phyloP scores from a whole-genome alignment of 1,284 basidiomycete species.

The Flammula alnicola region DNA sequence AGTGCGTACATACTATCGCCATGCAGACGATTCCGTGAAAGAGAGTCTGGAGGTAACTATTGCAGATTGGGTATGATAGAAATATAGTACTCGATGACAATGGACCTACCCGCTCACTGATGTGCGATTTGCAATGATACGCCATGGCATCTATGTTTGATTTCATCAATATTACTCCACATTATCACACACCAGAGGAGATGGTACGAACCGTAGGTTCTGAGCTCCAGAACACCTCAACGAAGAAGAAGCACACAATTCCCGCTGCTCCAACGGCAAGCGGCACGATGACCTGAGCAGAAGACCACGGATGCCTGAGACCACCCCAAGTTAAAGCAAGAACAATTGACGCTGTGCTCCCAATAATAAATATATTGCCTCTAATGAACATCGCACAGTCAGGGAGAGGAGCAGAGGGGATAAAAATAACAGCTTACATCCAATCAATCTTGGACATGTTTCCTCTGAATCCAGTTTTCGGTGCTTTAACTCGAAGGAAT shows the following conservation, averaged over 20 bases:
- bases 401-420: not conserved
- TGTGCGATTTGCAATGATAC: too few species aligned
- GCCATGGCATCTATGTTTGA: not conserved
- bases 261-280: constrained; percentile 10
- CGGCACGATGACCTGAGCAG: constrained; percentile 7
- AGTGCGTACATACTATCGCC: constrained; percentile 3
- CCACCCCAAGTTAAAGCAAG: constrained; percentile 16
- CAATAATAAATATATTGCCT: constrained; percentile 13
- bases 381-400: not conserved
- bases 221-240: constrained; percentile 9
- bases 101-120: too few species aligned
- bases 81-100: too few species aligned
- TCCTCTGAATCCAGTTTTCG: constrained; percentile 6
- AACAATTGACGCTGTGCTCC: constrained; percentile 9
- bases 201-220: constrained; percentile 2
- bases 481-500: constrained; percentile 12
- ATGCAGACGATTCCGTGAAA: too few species aligned
- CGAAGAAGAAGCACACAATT: constrained; percentile 9
- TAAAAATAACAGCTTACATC: constrained; percentile 14
- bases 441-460: constrained; percentile 16
- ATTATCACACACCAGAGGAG: not conserved
- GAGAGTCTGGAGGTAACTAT: too few species aligned
- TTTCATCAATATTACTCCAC: too few species aligned
- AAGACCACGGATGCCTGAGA: constrained; percentile 9
- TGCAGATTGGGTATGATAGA: too few species aligned